Evolutionary conservation across 805 yeast species (phyloP), one percentile per base, ranked within the genome.

Genomic region (Ogataea pignaliae): DNA sequence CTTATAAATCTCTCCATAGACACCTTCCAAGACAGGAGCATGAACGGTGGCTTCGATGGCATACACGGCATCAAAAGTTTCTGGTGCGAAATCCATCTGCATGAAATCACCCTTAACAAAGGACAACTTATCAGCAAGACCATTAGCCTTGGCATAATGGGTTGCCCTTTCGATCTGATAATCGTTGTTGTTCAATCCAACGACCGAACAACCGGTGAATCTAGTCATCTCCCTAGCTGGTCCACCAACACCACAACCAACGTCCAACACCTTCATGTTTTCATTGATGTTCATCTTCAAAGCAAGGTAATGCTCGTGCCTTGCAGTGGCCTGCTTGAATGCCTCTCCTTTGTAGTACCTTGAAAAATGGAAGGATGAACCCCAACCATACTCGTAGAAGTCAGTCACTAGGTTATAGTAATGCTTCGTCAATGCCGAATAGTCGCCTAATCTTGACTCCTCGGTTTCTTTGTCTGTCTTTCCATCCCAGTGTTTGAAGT

Each of bases 161-260:
- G 79, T 85, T 46, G 95, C 98, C 65, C 95, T 87, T 61, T 83
- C 90, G 58, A 91, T 85, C 75, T 93, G 95, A 73, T 93, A 93
- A 70, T 93, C 99, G 66, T 93, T 93, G 76, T 93, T 91, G 75
- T 91, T 91, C 59, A 91, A 76, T 41, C 99, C 99, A 50, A 86
- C 86, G 63, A 91, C 75, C 57, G 79, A 71, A 70, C 89, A 84
- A 59, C 84, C 88, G 41, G 98, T 85, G 74, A 91, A 91, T 64
- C 96, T 81, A 48, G 85, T 76, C 60, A 91, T 91, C 72, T 93
- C 97, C 68, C 97, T 85, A 17, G 96, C 97, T 59, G 99, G 99
- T 36, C 99, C 99, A 64, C 99, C 99, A 58, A 91, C 96, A 76
- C 99, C 99, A 73, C 99, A 93, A 39, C 99, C 99, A 45, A 91